These are phyloP conservation scores for Trypanosoma cruzi DNA, from an alignment of 208 protist genomes.

Conservation along the genomic window DNA sequence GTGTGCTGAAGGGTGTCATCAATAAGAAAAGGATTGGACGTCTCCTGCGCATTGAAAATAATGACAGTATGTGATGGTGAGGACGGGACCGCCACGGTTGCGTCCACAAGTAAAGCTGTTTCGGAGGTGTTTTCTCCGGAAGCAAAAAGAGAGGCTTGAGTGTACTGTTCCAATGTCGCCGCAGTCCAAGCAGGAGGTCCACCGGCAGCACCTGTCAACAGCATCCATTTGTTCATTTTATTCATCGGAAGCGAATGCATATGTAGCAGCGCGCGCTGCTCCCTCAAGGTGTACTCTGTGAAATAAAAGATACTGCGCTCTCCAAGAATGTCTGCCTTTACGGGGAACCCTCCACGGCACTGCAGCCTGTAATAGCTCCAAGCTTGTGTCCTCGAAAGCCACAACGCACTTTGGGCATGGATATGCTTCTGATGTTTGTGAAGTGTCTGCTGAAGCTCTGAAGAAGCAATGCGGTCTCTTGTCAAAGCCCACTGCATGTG, in stretches of 20 bases:
- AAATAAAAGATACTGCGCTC: conserved; percentile 14
- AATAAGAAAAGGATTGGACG: conserved; percentile 77
- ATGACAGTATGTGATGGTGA: background rate
- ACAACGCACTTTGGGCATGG: conserved; percentile 24
- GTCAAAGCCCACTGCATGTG: conserved; percentile 23
- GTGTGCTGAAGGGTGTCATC: conserved; percentile 56
- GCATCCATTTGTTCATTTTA: conserved; percentile 5
- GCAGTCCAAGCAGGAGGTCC: conserved; percentile 7
- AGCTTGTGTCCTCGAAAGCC: conserved; percentile 25
- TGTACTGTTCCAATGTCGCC: conserved; percentile 24
- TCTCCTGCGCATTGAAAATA: conserved; percentile 79
- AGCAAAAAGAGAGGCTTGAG: conserved; percentile 12
- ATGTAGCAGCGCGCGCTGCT: conserved; percentile 1
- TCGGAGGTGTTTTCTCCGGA: background rate
- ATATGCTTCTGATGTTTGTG: conserved; percentile 22
- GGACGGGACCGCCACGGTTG: conserved; percentile 10
- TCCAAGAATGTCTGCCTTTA: background rate
- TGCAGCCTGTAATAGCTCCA: conserved; percentile 11
- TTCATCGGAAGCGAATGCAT: conserved; percentile 4
- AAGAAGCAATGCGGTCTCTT: background rate
- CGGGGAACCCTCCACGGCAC: conserved; percentile 16
- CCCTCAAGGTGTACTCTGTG: conserved; percentile 11
- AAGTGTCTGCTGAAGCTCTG: conserved; percentile 15
- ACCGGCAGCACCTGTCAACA: background rate
- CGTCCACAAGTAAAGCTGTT: conserved; percentile 17